Conservation (phyloP, 2,329 filamentous ascomycete species). For the Blastomyces emzantsi region DNA sequence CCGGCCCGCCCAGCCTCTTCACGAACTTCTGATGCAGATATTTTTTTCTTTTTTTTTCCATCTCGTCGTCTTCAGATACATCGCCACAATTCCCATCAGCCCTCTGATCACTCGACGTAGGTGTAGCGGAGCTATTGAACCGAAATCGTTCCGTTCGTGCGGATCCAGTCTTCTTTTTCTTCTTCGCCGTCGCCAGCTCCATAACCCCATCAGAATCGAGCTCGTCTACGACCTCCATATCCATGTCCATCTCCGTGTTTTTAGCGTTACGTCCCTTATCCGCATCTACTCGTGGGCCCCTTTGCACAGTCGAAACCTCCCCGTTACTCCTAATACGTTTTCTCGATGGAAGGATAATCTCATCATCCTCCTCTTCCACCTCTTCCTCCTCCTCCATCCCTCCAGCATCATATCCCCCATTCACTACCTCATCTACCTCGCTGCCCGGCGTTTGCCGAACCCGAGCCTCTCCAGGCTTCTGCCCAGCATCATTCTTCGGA, state of each 20-base stretch:
- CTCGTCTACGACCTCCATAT: slow-evolving; percentile 14
- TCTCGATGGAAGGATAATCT: slow-evolving; percentile 32
- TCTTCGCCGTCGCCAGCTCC: slow-evolving; percentile 5
- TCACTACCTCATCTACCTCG: not conserved
- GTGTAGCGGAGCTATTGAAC: slow-evolving; percentile 45
- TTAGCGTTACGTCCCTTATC: not conserved
- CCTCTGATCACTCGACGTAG: slow-evolving; percentile 10
- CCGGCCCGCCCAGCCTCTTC: slow-evolving; percentile 77
- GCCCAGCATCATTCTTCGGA: slow-evolving; percentile 7
- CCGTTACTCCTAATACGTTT: slow-evolving; percentile 33
- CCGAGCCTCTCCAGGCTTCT: slow-evolving; percentile 8
- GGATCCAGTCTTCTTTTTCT: slow-evolving; percentile 30
- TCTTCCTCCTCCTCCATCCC: slow-evolving; percentile 19
- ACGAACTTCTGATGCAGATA: slow-evolving; percentile 77
- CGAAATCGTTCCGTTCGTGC: slow-evolving; percentile 50
- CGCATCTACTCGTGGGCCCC: not conserved
- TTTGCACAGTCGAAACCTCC: slow-evolving; percentile 13
- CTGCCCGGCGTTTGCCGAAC: not conserved
- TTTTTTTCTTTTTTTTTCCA: slow-evolving; percentile 52
- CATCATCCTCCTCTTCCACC: slow-evolving; percentile 30
- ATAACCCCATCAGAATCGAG: slow-evolving; percentile 6
- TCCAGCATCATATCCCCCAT: slow-evolving; percentile 2
- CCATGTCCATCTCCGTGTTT: slow-evolving; percentile 13
- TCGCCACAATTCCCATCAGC: slow-evolving; percentile 31
- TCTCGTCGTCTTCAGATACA: slow-evolving; percentile 41